Evolutionary conservation across 106 monocot species (phyloP).

Genomic region (Dioscorea zingiberensis): DNA sequence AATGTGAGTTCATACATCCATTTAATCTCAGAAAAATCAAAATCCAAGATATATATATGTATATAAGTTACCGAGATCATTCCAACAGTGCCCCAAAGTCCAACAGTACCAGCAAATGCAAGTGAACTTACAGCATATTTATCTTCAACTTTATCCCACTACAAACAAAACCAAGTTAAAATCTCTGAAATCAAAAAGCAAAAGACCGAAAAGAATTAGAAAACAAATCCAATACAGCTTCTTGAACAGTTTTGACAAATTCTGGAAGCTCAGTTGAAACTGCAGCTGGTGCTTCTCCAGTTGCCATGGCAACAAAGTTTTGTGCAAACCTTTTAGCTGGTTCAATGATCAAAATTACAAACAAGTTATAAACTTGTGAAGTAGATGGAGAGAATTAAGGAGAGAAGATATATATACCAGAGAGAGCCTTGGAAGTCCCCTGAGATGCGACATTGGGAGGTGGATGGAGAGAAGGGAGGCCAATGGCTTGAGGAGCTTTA

Average conservation of each 20-base stretch:
- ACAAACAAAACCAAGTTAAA: constrained; percentile 15
- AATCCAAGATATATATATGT: neutral
- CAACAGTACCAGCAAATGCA: constrained; percentile 45
- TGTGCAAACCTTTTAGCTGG: constrained; percentile 18
- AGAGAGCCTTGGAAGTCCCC: neutral
- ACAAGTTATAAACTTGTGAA: neutral
- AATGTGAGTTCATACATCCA: neutral
- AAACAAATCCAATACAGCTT: constrained; percentile 23
- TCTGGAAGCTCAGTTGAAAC: constrained; percentile 36
- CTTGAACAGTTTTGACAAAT: constrained; percentile 44
- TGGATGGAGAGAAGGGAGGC: constrained; percentile 25
- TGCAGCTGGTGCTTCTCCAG: constrained; percentile 38
- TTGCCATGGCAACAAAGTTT: constrained; percentile 45
- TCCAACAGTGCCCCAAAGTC: constrained; percentile 57
- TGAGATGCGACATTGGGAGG: constrained; percentile 8
- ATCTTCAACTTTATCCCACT: constrained; percentile 88
- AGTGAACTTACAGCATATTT: constrained; percentile 70
- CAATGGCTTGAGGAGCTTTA: constrained; percentile 7
- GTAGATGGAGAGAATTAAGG: neutral
- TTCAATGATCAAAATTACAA: neutral
- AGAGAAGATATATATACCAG: neutral
- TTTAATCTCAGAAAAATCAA: neutral
- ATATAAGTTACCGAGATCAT: constrained; percentile 55
- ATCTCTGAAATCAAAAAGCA: neutral
- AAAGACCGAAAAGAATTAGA: neutral